phyloP scores from a whole-genome alignment of 208 protist species.

The Acanthamoeba lugdunensis region DNA sequence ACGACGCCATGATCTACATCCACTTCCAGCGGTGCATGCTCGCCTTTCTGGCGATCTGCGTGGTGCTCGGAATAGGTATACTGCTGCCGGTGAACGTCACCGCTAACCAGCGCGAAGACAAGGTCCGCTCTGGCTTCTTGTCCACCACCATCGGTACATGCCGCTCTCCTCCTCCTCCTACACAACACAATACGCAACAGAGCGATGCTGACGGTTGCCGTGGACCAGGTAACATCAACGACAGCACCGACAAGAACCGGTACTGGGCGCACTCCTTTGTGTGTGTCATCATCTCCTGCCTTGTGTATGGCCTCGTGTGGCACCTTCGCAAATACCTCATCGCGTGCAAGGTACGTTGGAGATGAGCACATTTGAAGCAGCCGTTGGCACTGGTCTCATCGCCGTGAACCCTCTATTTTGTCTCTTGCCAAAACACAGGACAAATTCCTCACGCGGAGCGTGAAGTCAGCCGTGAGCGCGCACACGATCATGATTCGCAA shows the following conservation, averaged over 20 bases:
- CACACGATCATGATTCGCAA: constrained; percentile 69
- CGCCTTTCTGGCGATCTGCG: constrained; percentile 39
- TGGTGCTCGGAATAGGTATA: neutral
- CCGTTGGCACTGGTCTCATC: neutral
- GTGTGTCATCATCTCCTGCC: constrained; percentile 19
- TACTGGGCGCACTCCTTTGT: constrained; percentile 65
- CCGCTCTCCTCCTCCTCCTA: neutral
- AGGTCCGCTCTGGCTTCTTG: constrained; percentile 3
- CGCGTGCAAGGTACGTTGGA: neutral
- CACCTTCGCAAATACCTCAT: constrained; percentile 45
- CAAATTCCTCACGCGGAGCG: constrained; percentile 1
- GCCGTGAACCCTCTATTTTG: neutral
- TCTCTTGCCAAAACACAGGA: neutral
- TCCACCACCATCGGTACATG: constrained; percentile 10
- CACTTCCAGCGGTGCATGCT: constrained; percentile 54
- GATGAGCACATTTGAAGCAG: neutral
- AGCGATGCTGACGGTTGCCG: no score
- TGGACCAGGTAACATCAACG: constrained; percentile 11
- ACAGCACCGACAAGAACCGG: neutral
- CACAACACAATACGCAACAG: neutral
- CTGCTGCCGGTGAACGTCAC: constrained; percentile 58
- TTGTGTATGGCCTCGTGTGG: constrained; percentile 53
- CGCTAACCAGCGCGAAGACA: neutral
- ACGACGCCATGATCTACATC: constrained; percentile 73
- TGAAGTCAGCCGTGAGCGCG: constrained; percentile 51